Conservation (phyloP, 768 basidiomycete species). For the Pleurotus tuoliensis region DNA sequence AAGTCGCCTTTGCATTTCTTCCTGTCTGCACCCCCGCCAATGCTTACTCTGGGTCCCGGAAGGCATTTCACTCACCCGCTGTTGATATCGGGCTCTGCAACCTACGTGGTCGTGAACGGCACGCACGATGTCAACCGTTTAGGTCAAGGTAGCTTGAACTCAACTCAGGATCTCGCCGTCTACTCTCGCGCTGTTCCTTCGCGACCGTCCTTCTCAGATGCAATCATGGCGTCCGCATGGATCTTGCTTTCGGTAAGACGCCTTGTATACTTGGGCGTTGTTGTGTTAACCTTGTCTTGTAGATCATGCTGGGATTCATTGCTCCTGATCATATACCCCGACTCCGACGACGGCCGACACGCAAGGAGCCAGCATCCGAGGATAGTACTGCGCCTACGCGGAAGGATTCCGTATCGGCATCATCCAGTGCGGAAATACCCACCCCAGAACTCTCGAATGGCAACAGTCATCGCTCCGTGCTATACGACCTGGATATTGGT, state of each 20-base stretch:
- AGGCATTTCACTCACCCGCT: constrained; percentile 2
- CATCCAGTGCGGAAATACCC: neutral
- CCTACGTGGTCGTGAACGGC: neutral
- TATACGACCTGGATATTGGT: neutral
- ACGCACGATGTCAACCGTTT: neutral
- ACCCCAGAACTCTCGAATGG: neutral
- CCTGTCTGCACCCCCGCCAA: neutral
- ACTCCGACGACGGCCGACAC: neutral
- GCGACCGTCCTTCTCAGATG: neutral
- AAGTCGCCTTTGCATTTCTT: constrained; percentile 5
- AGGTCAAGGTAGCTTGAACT: neutral
- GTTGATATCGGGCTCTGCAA: neutral
- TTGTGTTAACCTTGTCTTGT: neutral
- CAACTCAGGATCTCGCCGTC: neutral
- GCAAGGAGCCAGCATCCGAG: neutral
- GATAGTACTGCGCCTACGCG: neutral
- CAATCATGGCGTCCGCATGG: neutral
- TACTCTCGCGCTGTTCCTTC: neutral
- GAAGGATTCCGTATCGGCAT: neutral
- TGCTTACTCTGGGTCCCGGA: neutral
- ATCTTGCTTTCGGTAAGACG: neutral
- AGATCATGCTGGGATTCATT: neutral
- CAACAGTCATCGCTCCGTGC: neutral
- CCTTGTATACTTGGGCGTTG: neutral
- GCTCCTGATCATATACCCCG: neutral